phyloP scores from a whole-genome alignment of 192 early-diverging fungal genomes.

The Backusella mclennaniae region DNA sequence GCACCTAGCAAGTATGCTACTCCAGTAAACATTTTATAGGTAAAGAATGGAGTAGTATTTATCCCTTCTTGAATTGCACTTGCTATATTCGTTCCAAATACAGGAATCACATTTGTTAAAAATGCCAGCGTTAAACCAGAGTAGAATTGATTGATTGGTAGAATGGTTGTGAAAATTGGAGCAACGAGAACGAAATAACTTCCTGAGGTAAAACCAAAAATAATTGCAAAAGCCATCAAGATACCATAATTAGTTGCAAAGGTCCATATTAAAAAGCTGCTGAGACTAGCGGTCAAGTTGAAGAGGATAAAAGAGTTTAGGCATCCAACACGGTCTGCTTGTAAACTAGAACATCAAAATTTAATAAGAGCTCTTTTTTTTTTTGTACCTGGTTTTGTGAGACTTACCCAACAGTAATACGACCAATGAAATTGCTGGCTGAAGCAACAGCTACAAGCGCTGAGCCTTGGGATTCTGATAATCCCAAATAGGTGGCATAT shows the following conservation, averaged over 20 bases:
- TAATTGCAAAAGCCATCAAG: constrained; percentile 27
- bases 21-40: constrained; percentile 44
- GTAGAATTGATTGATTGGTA: constrained; percentile 20
- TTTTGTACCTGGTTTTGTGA: background rate
- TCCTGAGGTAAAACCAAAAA: constrained; percentile 36
- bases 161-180: constrained; percentile 18
- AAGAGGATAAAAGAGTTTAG: constrained; percentile 32
- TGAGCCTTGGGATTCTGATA: constrained; percentile 26
- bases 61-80: constrained; percentile 30
- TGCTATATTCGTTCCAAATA: constrained; percentile 37
- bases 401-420: constrained; percentile 17
- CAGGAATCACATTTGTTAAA: constrained; percentile 22
- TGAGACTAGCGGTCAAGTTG: constrained; percentile 17
- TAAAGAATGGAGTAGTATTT: constrained; percentile 21
- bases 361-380: background rate
- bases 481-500: constrained; percentile 25
- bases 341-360: constrained; percentile 2
- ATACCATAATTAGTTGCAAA: constrained; percentile 33
- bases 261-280: constrained; percentile 31
- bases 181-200: constrained; percentile 37
- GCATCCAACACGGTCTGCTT: constrained; percentile 28
- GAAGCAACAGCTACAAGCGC: constrained; percentile 18
- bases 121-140: constrained; percentile 23
- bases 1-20: constrained; percentile 11
- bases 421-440: constrained; percentile 24